Base-by-base conservation (phyloP, 2,329 filamentous ascomycete genomes). In the Fusarium poae region DNA sequence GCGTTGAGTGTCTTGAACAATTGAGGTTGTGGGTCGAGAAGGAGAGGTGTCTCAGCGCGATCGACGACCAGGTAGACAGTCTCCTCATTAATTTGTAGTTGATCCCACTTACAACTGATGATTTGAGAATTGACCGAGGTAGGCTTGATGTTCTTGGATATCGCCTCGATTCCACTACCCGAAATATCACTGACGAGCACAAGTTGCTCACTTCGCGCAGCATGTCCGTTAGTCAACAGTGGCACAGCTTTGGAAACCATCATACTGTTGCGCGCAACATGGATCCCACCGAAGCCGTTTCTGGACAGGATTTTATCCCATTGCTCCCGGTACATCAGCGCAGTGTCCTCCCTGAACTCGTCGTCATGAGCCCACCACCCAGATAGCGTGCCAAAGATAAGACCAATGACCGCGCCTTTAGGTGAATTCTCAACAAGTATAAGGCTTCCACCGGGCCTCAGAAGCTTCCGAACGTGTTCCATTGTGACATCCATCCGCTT, bases 301-400 rank as follows among this genome's bases (percentile, higher is more conserved):
- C 55, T 44, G 3, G 49, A 58, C 3, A 58, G 30, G 3, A 58
- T 58, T 6, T 10, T 34, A 21, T 55, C 11, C 55, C 55, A 58
- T 29, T 58, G 55, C 4, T 55, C 49, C 4, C 55, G 30, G 8
- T 58, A 55, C 30, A 58, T 58, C 9, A 58, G 13, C 3, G 55
- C 55, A 30, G 55, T 58, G 23, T 58, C 55, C 23, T 58, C 39
- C 16, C 55, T 16, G 37, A 58, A 58, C 6, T 58, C 55, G 2
- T 58, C 55, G 16, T 58, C 55, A 3, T 58, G 55, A 20, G 55
- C 55, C 55, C 55, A 58, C 55, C 55, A 58, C 11, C 55, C 55
- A 20, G 55, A 44, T 4, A 58, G 25, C 1, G 55, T 58, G n/a
- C 55, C 55, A 5, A 58, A 58, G 1, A 58, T 58, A 6, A 58